phyloP scores from a whole-genome alignment of 73 alveolate species.

The Paramecium caudatum region DNA sequence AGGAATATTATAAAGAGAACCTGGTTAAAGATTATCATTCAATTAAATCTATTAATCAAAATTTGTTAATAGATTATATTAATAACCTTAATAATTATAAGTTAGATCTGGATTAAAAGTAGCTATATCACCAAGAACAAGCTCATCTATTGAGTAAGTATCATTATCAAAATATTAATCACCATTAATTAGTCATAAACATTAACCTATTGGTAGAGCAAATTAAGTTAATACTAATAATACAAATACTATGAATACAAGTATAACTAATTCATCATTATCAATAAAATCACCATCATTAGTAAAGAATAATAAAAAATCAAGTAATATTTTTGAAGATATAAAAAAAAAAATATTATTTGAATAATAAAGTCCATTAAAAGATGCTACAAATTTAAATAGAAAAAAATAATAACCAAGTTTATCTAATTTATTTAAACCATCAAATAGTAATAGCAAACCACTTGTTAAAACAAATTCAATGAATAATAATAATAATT shows the following conservation, averaged over 20 bases:
- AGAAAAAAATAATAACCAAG: not conserved
- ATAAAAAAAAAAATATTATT: constrained; percentile 44
- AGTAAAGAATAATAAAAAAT: not conserved
- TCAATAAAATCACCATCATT: constrained; percentile 38
- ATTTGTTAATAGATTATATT: constrained; percentile 26
- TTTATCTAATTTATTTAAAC: not conserved
- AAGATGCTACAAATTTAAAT: constrained; percentile 51
- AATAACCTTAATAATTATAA: not conserved
- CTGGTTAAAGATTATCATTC: constrained; percentile 76
- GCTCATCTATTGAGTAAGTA: constrained; percentile 8
- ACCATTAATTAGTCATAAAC: constrained; percentile 36
- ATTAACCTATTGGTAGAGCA: constrained; percentile 4
- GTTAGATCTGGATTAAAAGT: constrained; percentile 27
- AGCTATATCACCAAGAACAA: constrained; percentile 45
- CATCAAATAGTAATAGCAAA: not conserved
- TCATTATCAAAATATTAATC: constrained; percentile 44
- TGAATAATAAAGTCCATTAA: constrained; percentile 49
- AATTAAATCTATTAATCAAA: constrained; percentile 54
- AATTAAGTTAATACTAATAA: not conserved
- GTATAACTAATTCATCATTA: not conserved
- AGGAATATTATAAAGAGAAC: constrained; percentile 80
- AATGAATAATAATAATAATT: too few species aligned
- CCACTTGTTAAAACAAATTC: too few species aligned
- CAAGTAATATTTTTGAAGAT: constrained; percentile 41
- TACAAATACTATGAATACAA: not conserved